Conservation (phyloP, 2,329 filamentous ascomycete species). For the Botryosphaeria dothidea region DNA sequence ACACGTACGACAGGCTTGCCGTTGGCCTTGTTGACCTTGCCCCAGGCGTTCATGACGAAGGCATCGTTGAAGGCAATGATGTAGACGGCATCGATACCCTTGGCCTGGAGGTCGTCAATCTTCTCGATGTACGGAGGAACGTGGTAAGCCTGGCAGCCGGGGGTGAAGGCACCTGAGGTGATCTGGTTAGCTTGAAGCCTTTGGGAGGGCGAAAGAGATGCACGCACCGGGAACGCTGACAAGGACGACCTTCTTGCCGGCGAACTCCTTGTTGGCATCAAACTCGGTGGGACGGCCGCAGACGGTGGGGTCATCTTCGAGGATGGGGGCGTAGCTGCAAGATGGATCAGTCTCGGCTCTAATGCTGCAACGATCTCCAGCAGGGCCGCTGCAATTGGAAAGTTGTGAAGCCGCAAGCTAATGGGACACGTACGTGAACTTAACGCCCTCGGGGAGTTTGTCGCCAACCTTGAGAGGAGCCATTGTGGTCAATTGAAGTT, state of each 20-base stretch:
- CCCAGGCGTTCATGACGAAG: conserved; percentile 87
- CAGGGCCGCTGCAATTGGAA: not conserved
- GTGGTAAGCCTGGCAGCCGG: conserved; percentile 80
- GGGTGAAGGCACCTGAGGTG: conserved; percentile 72
- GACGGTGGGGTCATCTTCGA: conserved; percentile 68
- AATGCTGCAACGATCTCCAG: not conserved
- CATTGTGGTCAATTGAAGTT: conserved; percentile 43
- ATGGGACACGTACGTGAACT: conserved; percentile 65
- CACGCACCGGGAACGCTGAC: conserved; percentile 64
- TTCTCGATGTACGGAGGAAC: conserved; percentile 78
- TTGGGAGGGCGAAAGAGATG: not conserved
- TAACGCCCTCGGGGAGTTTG: conserved; percentile 75
- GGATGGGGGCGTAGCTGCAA: conserved; percentile 73
- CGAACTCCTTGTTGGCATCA: conserved; percentile 76
- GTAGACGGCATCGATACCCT: conserved; percentile 80
- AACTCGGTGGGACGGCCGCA: conserved; percentile 80
- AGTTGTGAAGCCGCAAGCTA: not conserved
- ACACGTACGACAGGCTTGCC: conserved; percentile 65
- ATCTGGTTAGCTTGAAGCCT: not conserved
- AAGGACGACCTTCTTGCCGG: conserved; percentile 70
- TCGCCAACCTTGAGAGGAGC: conserved; percentile 77
- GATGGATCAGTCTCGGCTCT: not conserved
- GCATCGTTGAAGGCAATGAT: conserved; percentile 84
- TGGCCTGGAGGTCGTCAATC: conserved; percentile 68
- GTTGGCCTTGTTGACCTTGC: conserved; percentile 80